These are phyloP conservation scores for Aechmea fasciata DNA, from an alignment of 176 grass and related monocot species.

Conservation along the genomic window DNA sequence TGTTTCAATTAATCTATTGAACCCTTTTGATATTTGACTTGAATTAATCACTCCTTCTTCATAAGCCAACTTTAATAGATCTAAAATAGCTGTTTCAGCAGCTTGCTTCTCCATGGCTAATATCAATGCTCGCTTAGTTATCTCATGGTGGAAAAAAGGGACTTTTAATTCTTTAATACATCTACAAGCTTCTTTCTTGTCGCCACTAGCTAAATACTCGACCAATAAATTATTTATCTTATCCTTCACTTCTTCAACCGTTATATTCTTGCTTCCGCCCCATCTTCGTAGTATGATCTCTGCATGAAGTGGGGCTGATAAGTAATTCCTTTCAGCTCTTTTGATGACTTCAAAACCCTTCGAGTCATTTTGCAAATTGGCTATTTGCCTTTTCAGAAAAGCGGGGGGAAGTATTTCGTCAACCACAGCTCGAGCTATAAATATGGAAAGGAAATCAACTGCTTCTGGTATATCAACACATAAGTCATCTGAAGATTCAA, in stretches of 20 bases:
- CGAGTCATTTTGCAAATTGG: neutral
- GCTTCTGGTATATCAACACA: conserved; percentile 12
- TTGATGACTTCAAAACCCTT: conserved; percentile 5
- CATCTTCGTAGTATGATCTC: conserved; percentile 1
- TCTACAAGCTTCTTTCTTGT: conserved; percentile 9
- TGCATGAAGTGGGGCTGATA: conserved; percentile 3
- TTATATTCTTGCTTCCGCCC: conserved; percentile 9
- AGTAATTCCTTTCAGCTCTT: conserved; percentile 8
- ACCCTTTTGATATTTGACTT: conserved; percentile 10
- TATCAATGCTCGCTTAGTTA: conserved; percentile 4
- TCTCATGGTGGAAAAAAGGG: conserved; percentile 14
- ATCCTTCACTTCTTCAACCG: conserved; percentile 8
- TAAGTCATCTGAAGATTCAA: conserved; percentile 10
- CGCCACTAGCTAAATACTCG: conserved; percentile 6
- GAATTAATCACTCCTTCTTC: conserved; percentile 9
- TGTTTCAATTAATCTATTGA: conserved; percentile 3
- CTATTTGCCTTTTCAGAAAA: conserved; percentile 4
- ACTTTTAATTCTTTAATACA: conserved; percentile 8
- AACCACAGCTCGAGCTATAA: conserved; percentile 11
- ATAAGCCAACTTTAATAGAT: conserved; percentile 2
- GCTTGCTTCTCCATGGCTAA: conserved; percentile 5
- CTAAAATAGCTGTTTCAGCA: conserved; percentile 2
- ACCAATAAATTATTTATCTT: conserved; percentile 4
- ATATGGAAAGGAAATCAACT: conserved; percentile 6
- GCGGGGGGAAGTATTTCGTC: conserved; percentile 9